Percentiles rank a stretch among this genome's conserved stretches.
These are phyloP conservation scores for Kandelia obovata DNA, from an alignment of 345 rosid species.

Conservation along the genomic window DNA sequence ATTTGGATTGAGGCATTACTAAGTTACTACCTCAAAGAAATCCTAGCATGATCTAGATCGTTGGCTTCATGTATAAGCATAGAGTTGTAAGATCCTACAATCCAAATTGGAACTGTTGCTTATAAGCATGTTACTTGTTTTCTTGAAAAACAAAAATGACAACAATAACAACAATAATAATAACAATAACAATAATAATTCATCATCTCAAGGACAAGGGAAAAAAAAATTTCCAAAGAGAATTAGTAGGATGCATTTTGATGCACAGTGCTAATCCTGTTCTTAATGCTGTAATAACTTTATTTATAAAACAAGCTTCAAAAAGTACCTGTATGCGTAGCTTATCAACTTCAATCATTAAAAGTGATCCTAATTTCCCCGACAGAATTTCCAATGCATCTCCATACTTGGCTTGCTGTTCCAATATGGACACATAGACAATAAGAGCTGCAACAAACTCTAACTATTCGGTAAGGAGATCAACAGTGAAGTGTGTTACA, in stretches of 20 bases:
- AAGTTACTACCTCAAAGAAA: too few species aligned
- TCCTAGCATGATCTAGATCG: too few species aligned
- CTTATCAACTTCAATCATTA: conserved; percentile 86
- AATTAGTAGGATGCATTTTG: background rate
- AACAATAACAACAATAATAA: too few species aligned
- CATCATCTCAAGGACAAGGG: too few species aligned
- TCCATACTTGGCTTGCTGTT: conserved; percentile 71
- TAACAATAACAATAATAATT: too few species aligned
- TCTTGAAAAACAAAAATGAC: too few species aligned
- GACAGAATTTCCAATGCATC: conserved; percentile 82
- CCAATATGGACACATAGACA: conserved; percentile 87
- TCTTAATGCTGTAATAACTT: background rate
- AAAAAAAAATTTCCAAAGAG: background rate
- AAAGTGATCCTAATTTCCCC: conserved; percentile 80
- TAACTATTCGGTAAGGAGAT: conserved; percentile 15
- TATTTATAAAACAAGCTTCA: conserved; percentile 14
- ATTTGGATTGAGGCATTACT: too few species aligned
- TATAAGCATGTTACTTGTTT: too few species aligned
- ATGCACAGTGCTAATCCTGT: background rate
- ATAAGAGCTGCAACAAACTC: conserved; percentile 64
- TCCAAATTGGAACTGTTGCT: too few species aligned
- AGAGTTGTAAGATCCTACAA: too few species aligned
- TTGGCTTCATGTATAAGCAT: too few species aligned
- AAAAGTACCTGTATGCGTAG: conserved; percentile 80
- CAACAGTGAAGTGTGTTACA: background rate